A percentile compares a stretch with the other conserved stretches of the same genome.
Conservation (phyloP, 2,329 filamentous ascomycete species). For the Alternaria gaisen region DNA sequence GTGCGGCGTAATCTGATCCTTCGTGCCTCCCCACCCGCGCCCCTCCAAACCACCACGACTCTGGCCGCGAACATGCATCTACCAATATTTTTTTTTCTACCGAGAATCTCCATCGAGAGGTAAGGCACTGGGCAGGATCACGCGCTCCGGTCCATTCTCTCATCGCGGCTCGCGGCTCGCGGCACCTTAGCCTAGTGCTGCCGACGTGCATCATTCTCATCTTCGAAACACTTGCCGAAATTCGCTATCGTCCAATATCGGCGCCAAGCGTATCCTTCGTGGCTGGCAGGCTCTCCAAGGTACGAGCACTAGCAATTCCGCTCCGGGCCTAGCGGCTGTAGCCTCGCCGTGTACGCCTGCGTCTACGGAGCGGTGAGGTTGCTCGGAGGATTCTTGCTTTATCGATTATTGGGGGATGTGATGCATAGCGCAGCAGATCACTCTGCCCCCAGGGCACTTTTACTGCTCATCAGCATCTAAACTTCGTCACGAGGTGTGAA, state of each 20-base stretch:
- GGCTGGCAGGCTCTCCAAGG: slow-evolving; percentile 20
- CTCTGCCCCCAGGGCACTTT: slow-evolving; percentile 10
- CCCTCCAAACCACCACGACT: slow-evolving; percentile 12
- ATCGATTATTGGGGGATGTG: slow-evolving; percentile 12
- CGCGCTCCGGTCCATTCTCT: slow-evolving; percentile 25
- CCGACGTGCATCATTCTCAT: slow-evolving; percentile 27
- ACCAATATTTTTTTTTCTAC: slow-evolving; percentile 19
- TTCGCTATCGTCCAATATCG: slow-evolving; percentile 29
- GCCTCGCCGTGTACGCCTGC: slow-evolving; percentile 18
- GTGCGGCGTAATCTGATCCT: slow-evolving; percentile 25
- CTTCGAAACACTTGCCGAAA: slow-evolving; percentile 25
- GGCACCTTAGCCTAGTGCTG: slow-evolving; percentile 33
- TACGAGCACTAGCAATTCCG: slow-evolving; percentile 14
- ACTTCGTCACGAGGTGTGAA: slow-evolving; percentile 5
- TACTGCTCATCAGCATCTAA: slow-evolving; percentile 21
- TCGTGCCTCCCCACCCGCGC: slow-evolving; percentile 13
- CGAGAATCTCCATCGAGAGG: slow-evolving; percentile 10
- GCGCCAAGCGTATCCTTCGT: slow-evolving; percentile 27
- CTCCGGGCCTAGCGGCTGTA: slow-evolving; percentile 15
- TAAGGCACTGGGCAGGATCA: slow-evolving; percentile 2
- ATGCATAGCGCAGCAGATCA: slow-evolving; percentile 19
- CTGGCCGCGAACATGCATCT: not conserved
- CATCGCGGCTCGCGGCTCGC: slow-evolving; percentile 33
- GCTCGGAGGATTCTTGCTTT: slow-evolving; percentile 23
- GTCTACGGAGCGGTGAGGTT: slow-evolving; percentile 26